Percentiles rank a stretch among this genome's conserved stretches.
Evolutionary conservation across 257 asterid genomes (phyloP).

Genomic region (Nicotiana benthamiana): DNA sequence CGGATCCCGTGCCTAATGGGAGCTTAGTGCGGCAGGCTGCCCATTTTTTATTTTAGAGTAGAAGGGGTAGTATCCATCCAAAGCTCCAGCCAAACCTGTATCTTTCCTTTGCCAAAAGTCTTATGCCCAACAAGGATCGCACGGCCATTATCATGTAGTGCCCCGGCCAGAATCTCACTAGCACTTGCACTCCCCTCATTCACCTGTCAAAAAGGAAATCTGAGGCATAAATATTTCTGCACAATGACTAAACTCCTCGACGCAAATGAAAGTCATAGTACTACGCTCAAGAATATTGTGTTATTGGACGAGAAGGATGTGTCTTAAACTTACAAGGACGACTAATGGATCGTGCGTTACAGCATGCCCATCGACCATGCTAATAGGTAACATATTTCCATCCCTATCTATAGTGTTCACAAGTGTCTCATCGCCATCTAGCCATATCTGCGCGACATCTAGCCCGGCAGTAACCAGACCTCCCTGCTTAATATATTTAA

Average conservation of each 20-base stretch:
- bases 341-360: conserved; percentile 83
- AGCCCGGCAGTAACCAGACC: conserved; percentile 88
- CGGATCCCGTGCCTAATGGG: no score
- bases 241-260: neutral
- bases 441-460: conserved; percentile 97
- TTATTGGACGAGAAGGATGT: neutral
- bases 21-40: no score
- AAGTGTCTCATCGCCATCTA: conserved; percentile 79
- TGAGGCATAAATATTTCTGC: neutral
- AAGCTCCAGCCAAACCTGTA: conserved; percentile 49
- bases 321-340: conserved; percentile 50
- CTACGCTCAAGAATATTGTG: neutral
- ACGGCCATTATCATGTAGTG: conserved; percentile 90
- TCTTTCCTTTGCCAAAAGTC: conserved; percentile 92
- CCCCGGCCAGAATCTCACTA: conserved; percentile 94
- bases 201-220: conserved; percentile 36
- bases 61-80: neutral
- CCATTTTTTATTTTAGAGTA: neutral
- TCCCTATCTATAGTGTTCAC: conserved; percentile 85
- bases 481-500: conserved; percentile 41
- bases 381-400: conserved; percentile 70
- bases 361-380: conserved; percentile 75
- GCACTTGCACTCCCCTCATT: conserved; percentile 97
- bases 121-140: conserved; percentile 77
- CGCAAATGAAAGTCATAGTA: neutral